Evolutionary conservation across 345 rosid genomes (phyloP).

Genomic region (Combretum micranthum): DNA sequence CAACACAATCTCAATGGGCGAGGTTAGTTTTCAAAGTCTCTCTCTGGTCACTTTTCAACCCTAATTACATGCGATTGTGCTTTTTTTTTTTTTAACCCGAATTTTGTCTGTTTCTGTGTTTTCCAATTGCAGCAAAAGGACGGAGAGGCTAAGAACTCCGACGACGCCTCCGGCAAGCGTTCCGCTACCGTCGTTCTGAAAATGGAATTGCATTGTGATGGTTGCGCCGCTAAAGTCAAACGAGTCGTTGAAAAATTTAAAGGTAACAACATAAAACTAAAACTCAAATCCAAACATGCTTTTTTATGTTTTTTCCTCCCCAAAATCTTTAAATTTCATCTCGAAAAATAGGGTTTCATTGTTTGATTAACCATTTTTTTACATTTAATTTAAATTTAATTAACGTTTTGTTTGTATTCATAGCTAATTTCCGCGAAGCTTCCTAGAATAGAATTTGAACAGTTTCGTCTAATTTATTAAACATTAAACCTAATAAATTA

Average conservation of each 20-base stretch:
- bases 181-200: constrained; percentile 44
- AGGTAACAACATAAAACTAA: not conserved
- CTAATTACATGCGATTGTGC: not conserved
- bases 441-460: too few relatives aligned
- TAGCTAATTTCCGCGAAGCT: too few relatives aligned
- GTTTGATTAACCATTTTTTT: too few relatives aligned
- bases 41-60: not conserved
- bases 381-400: too few relatives aligned
- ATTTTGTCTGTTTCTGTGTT: not conserved
- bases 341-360: too few relatives aligned
- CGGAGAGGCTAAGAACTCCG: constrained; percentile 44
- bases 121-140: constrained; percentile 10
- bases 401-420: too few relatives aligned
- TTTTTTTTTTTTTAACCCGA: not conserved
- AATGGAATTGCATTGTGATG: constrained; percentile 82
- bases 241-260: not conserved
- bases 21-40: constrained; percentile 28
- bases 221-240: constrained; percentile 58
- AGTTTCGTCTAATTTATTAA: too few relatives aligned
- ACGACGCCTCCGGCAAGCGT: constrained; percentile 31
- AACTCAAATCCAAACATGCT: too few relatives aligned
- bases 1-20: constrained; percentile 32
- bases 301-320: too few relatives aligned
- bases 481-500: too few relatives aligned
- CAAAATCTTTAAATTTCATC: too few relatives aligned